Evolutionary conservation across 805 yeast genomes (phyloP), one percentile per base, ranked within the genome.

Genomic region (Zygosaccharomyces pseudorouxii): DNA sequence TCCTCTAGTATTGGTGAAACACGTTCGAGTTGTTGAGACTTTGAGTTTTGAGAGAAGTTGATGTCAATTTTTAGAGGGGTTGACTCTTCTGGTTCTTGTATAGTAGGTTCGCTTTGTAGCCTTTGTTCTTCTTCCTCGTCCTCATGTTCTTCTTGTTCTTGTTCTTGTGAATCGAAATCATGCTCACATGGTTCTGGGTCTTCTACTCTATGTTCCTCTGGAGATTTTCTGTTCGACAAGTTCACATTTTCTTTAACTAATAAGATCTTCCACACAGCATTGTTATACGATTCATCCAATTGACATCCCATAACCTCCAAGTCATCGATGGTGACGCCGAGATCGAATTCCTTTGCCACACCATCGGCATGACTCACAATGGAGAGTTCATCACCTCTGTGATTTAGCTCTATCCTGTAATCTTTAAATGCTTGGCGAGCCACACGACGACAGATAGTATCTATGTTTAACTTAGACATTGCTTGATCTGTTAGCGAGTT

Each of bases 1-100:
- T 66, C 69, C 46, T 65, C 70, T 11, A 67, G 49, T 1, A 57
- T 48, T 5, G 64, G 57, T 6, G 65, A 59, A 9, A 19, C 29
- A 5, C 30, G 28, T 12, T 51, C 20, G 14, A 25, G 28, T 11
- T 14, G 30, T 23, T 14, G 9, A 18, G 30, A 6, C 14, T 31
- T 35, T 22, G 31, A 19, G 27, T 16, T 18, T 12, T 22, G 29
- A 16, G 27, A 9, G 14, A 25, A 38, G 14, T 25, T 25, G 14
- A 25, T 25, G 5, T 18, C 14, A 22, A 33, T 43, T 18, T 25
- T 50, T 8, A 43, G 54, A 50, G 16, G 29, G 14, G 18, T 45
- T 36, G 22, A 44, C 45, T 45, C 28, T 42, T 38, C 25, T 10
- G 5, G 11, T 18, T 9, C 9, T 25, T 25, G 28, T 10, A 25